Conservation (phyloP, 108 stramenopile genomes). For the Cyclotella distinguenda region DNA sequence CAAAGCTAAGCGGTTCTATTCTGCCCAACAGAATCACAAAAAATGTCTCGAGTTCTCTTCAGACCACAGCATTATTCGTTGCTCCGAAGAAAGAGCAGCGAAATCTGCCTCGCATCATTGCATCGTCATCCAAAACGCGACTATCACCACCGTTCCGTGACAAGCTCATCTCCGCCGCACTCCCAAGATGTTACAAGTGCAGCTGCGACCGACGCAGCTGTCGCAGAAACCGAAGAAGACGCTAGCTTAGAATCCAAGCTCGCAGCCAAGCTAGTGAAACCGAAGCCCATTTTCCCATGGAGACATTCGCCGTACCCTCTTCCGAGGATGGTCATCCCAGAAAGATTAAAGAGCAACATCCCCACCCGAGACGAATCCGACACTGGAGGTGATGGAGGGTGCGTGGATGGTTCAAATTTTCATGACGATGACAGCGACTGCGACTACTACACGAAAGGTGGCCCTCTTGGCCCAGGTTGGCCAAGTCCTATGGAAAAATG, state of each 20-base stretch:
- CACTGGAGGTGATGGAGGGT: too few relatives aligned
- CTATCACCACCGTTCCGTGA: too few relatives aligned
- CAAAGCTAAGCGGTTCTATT: too few relatives aligned
- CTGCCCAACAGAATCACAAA: too few relatives aligned
- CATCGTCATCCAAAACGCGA: too few relatives aligned
- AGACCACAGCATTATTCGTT: too few relatives aligned
- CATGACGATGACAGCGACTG: conserved; percentile 9
- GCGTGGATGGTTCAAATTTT: too few relatives aligned
- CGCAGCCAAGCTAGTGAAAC: conserved; percentile 13
- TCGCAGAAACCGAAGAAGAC: neutral
- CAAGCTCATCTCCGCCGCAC: too few relatives aligned
- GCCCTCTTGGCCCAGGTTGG: conserved; percentile 36
- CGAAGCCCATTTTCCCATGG: conserved; percentile 37
- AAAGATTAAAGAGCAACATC: neutral
- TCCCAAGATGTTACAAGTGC: too few relatives aligned
- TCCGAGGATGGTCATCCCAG: conserved; percentile 17
- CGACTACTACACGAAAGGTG: conserved; percentile 38
- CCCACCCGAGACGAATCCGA: neutral
- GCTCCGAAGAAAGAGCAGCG: too few relatives aligned
- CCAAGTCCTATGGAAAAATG: conserved; percentile 32
- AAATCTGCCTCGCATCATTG: too few relatives aligned
- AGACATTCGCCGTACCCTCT: conserved; percentile 25
- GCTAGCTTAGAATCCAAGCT: neutral
- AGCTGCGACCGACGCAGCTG: neutral
- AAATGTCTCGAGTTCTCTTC: too few relatives aligned